Evolutionary conservation across 306 rosid genomes (phyloP), one percentile per base, ranked within the genome.

Genomic region (Cucumis cinereus): DNA sequence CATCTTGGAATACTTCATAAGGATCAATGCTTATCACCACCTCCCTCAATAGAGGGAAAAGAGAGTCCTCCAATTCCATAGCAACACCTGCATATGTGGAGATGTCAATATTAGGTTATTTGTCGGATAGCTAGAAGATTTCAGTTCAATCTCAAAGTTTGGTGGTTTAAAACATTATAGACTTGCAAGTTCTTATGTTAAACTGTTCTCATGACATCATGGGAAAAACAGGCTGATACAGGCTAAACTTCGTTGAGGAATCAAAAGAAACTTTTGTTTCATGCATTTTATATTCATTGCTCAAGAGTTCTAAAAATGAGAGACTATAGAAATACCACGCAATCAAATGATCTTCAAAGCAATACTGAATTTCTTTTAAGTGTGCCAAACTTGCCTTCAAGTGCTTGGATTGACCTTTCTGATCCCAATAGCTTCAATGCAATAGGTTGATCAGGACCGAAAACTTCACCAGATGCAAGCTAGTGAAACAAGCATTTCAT

Each of bases 401-500:
- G 97, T 67, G 99, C 97, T 85, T 90, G 89, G 30, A 90, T 33
- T 45, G 99, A 94, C 84, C 88, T 90, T 82, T 92, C 93, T 24
- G 99, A 94, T 75, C 99, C 99, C 86, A 94, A 77, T 40, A 94
- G 84, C 77, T 94, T 94, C 86, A 94, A 85, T 13, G 97, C 94
- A 73, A 94, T 22, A 12, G 99, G 99, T 87, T 94, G 99, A 87
- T 94, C 79, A 35, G 93, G 82, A 79, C 99, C 99, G 24, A 92
- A 94, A 82, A 92, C 97, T 86, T 90, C 96, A 54, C 99, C 99
- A 23, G 97, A 86, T 55, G 99, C 99, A 77, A 94, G 86, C 99
- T 94, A 88, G 33, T 47, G 79, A 36, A 70, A 83, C 55, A 84
- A 80, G 77, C 26, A 76, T 81, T 78, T 45, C 40, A 69, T 69